Percentiles rank a stretch among this genome's conserved stretches.
phyloP scores from a whole-genome alignment of 305 asterid species.

The Nicotiana rustica region DNA sequence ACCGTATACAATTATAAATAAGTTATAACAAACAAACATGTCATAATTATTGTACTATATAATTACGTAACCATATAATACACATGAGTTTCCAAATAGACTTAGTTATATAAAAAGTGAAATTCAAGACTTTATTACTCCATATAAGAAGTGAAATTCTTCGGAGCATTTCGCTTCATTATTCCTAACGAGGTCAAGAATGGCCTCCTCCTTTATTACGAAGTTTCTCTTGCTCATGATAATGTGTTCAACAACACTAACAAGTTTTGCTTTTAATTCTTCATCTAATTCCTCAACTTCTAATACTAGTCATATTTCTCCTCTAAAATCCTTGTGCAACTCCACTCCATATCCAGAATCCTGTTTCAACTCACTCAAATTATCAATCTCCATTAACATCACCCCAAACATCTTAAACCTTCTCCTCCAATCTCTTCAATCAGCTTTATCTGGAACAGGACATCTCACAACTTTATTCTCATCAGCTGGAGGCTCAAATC shows the following conservation, averaged over 20 bases:
- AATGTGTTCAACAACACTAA: neutral
- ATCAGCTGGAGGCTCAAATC: slow-evolving; percentile 40
- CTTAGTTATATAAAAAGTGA: no score
- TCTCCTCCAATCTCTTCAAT: slow-evolving; percentile 65
- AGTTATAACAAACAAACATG: no score
- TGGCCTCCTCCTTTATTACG: neutral
- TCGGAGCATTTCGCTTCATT: slow-evolving; percentile 15
- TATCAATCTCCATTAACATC: slow-evolving; percentile 64
- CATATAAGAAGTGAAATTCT: neutral
- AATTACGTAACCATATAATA: no score
- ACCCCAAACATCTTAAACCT: slow-evolving; percentile 56
- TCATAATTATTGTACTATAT: no score
- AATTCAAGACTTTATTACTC: neutral
- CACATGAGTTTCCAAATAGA: no score
- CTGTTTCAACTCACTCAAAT: slow-evolving; percentile 64
- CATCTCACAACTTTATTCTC: slow-evolving; percentile 60
- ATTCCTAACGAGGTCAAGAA: neutral
- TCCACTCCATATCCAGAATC: slow-evolving; percentile 72
- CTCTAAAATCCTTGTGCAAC: slow-evolving; percentile 53
- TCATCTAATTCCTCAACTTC: slow-evolving; percentile 41
- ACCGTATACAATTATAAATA: no score
- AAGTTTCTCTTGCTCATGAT: neutral
- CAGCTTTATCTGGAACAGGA: slow-evolving; percentile 60
- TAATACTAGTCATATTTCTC: slow-evolving; percentile 45
- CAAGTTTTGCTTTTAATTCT: slow-evolving; percentile 40